These are phyloP conservation scores for Sophora flavescens DNA, from an alignment of 306 rosid species.

Conservation along the genomic window DNA sequence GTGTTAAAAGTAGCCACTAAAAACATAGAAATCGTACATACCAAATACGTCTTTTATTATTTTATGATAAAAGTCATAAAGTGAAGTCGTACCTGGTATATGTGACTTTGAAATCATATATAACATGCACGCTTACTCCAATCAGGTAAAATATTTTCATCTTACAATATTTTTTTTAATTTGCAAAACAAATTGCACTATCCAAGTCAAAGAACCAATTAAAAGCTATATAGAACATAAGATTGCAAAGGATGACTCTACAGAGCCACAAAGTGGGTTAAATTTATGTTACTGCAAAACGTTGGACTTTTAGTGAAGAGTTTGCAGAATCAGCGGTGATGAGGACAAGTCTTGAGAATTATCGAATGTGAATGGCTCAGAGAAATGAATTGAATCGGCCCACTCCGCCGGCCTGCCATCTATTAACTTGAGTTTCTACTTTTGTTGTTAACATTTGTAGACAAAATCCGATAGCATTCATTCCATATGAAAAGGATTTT, in stretches of 20 bases:
- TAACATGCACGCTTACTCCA: no score
- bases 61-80: no score
- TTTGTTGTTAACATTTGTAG: neutral
- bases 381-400: constrained; percentile 30
- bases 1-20: no score
- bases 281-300: constrained; percentile 27
- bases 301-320: neutral
- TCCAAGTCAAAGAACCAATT: no score
- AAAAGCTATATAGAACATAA: neutral
- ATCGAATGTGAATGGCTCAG: constrained; percentile 22
- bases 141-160: no score
- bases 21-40: no score
- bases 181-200: no score
- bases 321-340: neutral
- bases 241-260: constrained; percentile 10
- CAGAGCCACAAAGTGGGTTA: constrained; percentile 14
- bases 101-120: no score
- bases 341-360: constrained; percentile 15
- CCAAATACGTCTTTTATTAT: no score
- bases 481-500: neutral
- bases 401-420: constrained; percentile 29
- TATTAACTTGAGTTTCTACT: constrained; percentile 34
- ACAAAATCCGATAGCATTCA: constrained; percentile 36
- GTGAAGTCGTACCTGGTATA: no score
- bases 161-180: no score